Evolutionary conservation across 495 filamentous ascomycete genomes (phyloP), one percentile per base, ranked within the genome.

Genomic region (Bryoglossum gracile): DNA sequence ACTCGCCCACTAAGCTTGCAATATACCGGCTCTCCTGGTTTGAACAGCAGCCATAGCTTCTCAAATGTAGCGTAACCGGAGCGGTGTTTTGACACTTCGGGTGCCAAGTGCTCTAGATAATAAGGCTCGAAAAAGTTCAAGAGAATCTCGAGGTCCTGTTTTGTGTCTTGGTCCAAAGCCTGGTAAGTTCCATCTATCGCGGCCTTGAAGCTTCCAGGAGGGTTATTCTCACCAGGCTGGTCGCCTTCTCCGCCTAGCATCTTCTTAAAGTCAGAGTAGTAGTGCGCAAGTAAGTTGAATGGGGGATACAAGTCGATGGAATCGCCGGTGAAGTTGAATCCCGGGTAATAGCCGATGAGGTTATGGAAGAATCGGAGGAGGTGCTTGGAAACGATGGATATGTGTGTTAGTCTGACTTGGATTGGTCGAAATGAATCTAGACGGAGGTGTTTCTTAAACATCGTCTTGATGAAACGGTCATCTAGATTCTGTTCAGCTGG

Each of bases 1-100:
- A n/a, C n/a, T n/a, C n/a, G 13, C 26, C 5, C 26, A 6, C 26
- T 30, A 13, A 13, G 26, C 5, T 30, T 30, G 26, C 5, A 30
- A 6, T 30, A 5, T 5, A 46, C 25, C 9, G 11, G 18, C 9
- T 14, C 11, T 3, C 44, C 44, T 5, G 44, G 44, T 30, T 47
- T 47, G 3, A 47, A 18, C 4, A 47, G 14, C 44, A 47, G 21
- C 44, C 44, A 36, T 3, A 47, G 30, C 44, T 35, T 47, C 11
- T 9, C 16, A 28, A 17, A 47, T 3, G 44, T 47, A 28, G 25
- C 41, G 3, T 32, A 8, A n/a, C 3, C 14, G 24, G 25, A 18
- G 8, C 41, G 19, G 4, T 13, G 21, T 18, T 44, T 24, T 44
- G 26, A 30, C 26, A 6, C 13, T 30, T 30, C 13, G 26, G 13